These are phyloP conservation scores for Verticillium tricorpus DNA, from an alignment of 2,329 filamentous ascomycete genomes.

Conservation along the genomic window DNA sequence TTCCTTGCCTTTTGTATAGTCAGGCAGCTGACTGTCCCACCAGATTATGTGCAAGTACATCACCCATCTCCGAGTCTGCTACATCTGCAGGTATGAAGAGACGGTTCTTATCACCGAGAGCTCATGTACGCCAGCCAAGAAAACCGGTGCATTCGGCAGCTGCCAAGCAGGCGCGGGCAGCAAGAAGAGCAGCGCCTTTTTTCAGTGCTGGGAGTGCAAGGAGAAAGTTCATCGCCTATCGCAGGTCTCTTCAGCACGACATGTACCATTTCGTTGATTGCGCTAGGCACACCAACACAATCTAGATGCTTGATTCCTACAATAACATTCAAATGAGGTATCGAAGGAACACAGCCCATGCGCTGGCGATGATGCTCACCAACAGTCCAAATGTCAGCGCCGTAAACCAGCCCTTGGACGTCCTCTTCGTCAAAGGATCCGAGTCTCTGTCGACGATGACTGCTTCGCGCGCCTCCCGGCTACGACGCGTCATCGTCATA, in stretches of 20 bases:
- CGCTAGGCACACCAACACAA: not conserved
- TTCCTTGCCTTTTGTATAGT: too few species aligned
- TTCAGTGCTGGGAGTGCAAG: slow-evolving; percentile 31
- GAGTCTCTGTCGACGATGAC: slow-evolving; percentile 11
- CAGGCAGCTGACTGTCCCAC: not conserved
- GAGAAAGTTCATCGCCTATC: slow-evolving; percentile 17
- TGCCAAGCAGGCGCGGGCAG: slow-evolving; percentile 27
- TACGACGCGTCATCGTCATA: slow-evolving; percentile 15
- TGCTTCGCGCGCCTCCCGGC: slow-evolving; percentile 13
- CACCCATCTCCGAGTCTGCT: slow-evolving; percentile 29
- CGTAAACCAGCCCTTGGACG: slow-evolving; percentile 8
- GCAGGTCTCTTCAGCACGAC: slow-evolving; percentile 5
- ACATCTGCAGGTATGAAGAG: slow-evolving; percentile 25
- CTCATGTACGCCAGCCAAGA: slow-evolving; percentile 22
- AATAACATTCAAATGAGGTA: slow-evolving; percentile 12
- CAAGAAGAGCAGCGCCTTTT: slow-evolving; percentile 20
- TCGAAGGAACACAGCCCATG: slow-evolving; percentile 14
- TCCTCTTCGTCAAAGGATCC: slow-evolving; percentile 15
- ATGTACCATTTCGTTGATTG: not conserved
- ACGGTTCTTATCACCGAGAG: slow-evolving; percentile 32
- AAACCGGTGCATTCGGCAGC: slow-evolving; percentile 28
- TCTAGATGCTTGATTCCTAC: not conserved
- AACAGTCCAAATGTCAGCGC: slow-evolving; percentile 9
- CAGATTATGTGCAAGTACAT: slow-evolving; percentile 31
- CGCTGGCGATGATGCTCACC: slow-evolving; percentile 12